Evolutionary conservation across 2,329 filamentous ascomycete species (phyloP), one percentile per base, ranked within the genome.

Genomic region (Aureobasidium sp.): DNA sequence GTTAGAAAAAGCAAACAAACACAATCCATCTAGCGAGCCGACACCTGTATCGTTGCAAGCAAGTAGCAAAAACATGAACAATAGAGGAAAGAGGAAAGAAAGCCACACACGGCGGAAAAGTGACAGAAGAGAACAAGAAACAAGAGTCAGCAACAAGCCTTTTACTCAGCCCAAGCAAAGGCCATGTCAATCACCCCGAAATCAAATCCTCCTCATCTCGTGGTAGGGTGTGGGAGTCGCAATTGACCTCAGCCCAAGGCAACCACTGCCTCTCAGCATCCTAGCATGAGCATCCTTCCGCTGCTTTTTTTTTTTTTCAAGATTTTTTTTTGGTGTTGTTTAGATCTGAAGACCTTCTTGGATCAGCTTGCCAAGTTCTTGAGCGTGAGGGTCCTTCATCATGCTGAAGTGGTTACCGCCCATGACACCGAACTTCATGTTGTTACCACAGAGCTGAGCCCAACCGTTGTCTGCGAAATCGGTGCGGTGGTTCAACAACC

Each of bases 341-440:
- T 38, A 60, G 57, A 54, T 35, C 54, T 65, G 66, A 66, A 73
- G 59, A 55, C 75, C 77, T 63, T 75, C 72, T 62, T 74, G 68
- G 61, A 79, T 76, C 61, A 79, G 70, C 64, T 75, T 73, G 50
- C 71, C 71, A 37, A 74, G 68, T 21, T 70, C 69, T 10, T 63
- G 65, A 17, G 71, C 63, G 51, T 70, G 67, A n/a, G 71, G 71
- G 31, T 83, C 84, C 71, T 86, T 84, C 85, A 90, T 89, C 86
- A 89, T 89, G 21, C 80, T 84, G 74, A 90, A 89, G 74, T 89
- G 86, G 68, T 89, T 87, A 2, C 85, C 87, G 17, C 82, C 82
- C 83, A 88, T 87, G 67, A 86, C 83, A 59, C 79, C 79, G 64
- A 81, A 85, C 51, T 77, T 77, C 74, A 88, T 85, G 72, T 84